phyloP scores from a whole-genome alignment of 768 basidiomycete genomes.

The Russula dissimulans region DNA sequence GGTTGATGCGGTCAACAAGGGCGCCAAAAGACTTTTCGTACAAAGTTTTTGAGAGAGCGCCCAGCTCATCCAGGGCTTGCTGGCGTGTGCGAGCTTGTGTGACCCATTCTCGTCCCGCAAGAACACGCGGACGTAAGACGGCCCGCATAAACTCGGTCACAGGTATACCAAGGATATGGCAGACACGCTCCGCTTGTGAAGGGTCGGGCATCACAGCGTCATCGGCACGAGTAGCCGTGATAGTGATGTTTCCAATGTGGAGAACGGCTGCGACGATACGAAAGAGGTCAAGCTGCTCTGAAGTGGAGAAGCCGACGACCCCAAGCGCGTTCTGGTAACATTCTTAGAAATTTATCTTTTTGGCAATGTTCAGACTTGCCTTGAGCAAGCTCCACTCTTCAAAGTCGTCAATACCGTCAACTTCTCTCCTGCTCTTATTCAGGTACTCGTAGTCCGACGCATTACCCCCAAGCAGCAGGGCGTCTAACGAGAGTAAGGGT shows the following conservation, averaged over 20 bases:
- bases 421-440: conserved; percentile 78
- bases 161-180: conserved; percentile 85
- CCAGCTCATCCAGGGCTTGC: conserved; percentile 89
- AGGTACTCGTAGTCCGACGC: conserved; percentile 85
- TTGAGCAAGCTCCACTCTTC: conserved; percentile 80
- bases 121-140: conserved; percentile 79
- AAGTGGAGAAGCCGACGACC: conserved; percentile 75
- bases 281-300: conserved; percentile 89
- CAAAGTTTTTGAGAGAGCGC: conserved; percentile 84
- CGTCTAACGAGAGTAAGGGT: conserved; percentile 36
- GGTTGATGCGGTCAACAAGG: conserved; percentile 91
- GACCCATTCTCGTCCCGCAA: conserved; percentile 96
- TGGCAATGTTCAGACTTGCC: conserved; percentile 34
- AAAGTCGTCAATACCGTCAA: conserved; percentile 91
- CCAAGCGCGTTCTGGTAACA: conserved; percentile 62
- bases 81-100: conserved; percentile 84
- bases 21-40: conserved; percentile 96
- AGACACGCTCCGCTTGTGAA: conserved; percentile 81
- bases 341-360: background rate
- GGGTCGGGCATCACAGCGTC: conserved; percentile 71
- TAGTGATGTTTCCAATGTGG: conserved; percentile 88
- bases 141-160: conserved; percentile 82
- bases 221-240: conserved; percentile 70
- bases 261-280: conserved; percentile 89
- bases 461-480: conserved; percentile 61